These are phyloP conservation scores for Pistacia vera DNA, from an alignment of 345 rosid genomes.

Conservation along the genomic window DNA sequence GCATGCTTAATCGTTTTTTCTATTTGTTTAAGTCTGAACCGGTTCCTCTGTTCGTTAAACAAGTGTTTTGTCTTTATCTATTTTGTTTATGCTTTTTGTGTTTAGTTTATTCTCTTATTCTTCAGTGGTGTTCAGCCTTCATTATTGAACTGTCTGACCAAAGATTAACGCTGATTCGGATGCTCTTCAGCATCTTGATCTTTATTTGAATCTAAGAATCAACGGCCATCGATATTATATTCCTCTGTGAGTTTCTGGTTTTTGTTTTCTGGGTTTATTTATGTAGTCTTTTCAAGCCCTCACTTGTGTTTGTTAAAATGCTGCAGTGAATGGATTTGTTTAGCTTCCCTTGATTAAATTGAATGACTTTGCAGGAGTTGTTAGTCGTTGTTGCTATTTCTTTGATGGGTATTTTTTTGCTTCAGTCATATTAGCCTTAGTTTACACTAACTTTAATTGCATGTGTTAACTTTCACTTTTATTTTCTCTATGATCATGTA, in stretches of 20 bases:
- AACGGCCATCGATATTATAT: background rate
- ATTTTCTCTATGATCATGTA: background rate
- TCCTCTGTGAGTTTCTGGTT: background rate
- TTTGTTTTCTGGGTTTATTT: background rate
- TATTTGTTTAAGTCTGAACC: background rate
- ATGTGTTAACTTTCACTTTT: background rate
- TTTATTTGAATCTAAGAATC: background rate
- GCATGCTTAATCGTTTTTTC: too few relatives aligned
- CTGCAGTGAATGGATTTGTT: background rate
- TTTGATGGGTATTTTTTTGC: background rate
- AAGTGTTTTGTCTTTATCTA: background rate
- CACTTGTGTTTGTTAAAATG: constrained; percentile 8
- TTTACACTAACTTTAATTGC: background rate
- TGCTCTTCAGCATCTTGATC: background rate
- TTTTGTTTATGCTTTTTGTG: too few relatives aligned
- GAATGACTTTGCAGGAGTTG: background rate
- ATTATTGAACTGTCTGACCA: too few relatives aligned
- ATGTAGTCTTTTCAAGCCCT: background rate
- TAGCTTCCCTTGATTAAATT: background rate
- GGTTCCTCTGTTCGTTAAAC: background rate
- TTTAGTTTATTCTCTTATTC: too few relatives aligned
- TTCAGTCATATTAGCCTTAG: background rate
- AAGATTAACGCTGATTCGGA: background rate
- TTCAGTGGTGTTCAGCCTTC: background rate
- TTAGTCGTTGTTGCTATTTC: background rate